Evolutionary conservation across 2,329 filamentous ascomycete species (phyloP), one percentile per base, ranked within the genome.

Genomic region (Emydomyces testavorans): DNA sequence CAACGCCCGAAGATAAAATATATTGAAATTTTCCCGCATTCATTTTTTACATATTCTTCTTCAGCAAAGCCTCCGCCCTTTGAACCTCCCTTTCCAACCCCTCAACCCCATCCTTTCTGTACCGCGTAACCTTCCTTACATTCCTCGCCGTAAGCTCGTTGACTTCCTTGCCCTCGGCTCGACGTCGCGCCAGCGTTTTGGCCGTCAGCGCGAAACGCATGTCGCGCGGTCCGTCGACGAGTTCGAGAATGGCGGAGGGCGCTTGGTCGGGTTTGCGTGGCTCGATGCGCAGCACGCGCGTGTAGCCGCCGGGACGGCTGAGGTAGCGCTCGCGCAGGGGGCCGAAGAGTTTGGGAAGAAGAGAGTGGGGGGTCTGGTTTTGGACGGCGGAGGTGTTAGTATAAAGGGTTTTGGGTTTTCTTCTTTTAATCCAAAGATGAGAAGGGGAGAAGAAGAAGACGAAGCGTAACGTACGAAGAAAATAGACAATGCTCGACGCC

Each of bases 141-240:
- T 96, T 96, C 61, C 77, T 74, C 49, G 73, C 70, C 28, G 90
- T 95, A 57, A 92, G 71, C 26, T 84, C 75, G 56, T 79, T 83
- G 58, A 85, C 69, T 44, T 77, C 72, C 32, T 79, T 74, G 11
- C 79, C 67, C 51, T 69, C 62, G 11, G 60, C 57, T 2, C 73
- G 69, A 50, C 73, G 62, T 23, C 80, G 75, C 36, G 85, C 86
- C 5, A 96, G 74, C 0, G 86, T 82, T 57, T 83, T 84, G 21
- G 92, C 92, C 2, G 89, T 94, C 77, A 96, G 81, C 59, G 87
- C 86, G 69, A 95, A 95, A 28, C 89, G 84, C 72, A 94, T 85
- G 67, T 98, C 92, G 64, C 82, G 84, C 28, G 88, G 87, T 29
- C 90, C 89, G 67, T 98, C 92, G 52, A 98, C 89, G 26, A 98